A percentile compares a stretch with the other conserved stretches of the same genome.
These are phyloP conservation scores for Syncephalastrum sp. DNA, from an alignment of 371 early-diverging fungal genomes.

Conservation along the genomic window DNA sequence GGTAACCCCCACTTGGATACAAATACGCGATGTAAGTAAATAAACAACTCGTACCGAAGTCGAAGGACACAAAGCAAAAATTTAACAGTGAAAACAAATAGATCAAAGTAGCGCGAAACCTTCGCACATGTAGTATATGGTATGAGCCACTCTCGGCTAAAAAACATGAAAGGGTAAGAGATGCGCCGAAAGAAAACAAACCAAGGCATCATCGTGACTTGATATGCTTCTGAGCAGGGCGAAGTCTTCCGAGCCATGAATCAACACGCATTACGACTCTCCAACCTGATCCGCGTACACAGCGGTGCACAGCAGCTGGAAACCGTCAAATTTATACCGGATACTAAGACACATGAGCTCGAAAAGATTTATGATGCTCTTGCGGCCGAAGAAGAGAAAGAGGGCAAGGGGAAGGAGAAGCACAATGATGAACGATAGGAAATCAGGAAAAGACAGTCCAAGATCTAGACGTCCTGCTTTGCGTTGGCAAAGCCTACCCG, in stretches of 20 bases:
- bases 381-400: constrained; percentile 17
- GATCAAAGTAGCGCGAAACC: constrained; percentile 36
- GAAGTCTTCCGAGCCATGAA: constrained; percentile 29
- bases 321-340: constrained; percentile 39
- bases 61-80: too few species aligned
- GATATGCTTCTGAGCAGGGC: constrained; percentile 12
- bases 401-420: not conserved
- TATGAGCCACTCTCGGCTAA: constrained; percentile 28
- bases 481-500: constrained; percentile 69
- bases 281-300: constrained; percentile 23
- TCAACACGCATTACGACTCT: constrained; percentile 21
- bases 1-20: constrained; percentile 17
- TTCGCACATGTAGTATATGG: constrained; percentile 32
- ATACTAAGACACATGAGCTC: constrained; percentile 27
- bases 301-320: constrained; percentile 26
- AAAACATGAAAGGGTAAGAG: constrained; percentile 27
- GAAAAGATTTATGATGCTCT: constrained; percentile 30
- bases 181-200: not conserved
- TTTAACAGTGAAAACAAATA: not conserved
- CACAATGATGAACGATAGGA: constrained; percentile 3
- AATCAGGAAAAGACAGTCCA: not conserved
- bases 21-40: constrained; percentile 6
- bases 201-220: not conserved
- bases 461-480: constrained; percentile 10
- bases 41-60: too few species aligned